Evolutionary conservation across 805 yeast species (phyloP).

Genomic region (Kuraishia floccosa): DNA sequence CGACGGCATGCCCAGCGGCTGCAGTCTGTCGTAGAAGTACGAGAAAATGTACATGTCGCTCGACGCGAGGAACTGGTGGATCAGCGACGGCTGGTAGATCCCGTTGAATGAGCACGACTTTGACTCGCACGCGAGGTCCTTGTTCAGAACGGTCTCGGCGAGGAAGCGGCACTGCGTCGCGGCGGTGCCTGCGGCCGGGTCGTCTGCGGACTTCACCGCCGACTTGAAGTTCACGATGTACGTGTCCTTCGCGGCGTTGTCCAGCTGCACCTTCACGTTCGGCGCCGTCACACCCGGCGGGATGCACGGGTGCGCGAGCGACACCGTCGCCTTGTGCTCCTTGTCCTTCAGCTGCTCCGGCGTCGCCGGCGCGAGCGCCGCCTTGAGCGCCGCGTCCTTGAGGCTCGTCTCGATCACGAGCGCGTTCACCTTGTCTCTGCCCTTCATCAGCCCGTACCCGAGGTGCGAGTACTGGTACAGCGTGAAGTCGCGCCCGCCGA

Average conservation of each 20-base stretch:
- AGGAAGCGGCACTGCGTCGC: conserved; percentile 80
- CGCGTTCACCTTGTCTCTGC: conserved; percentile 71
- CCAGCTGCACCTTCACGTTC: conserved; percentile 48
- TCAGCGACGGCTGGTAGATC: conserved; percentile 89
- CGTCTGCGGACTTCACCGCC: conserved; percentile 14
- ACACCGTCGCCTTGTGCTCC: conserved; percentile 27
- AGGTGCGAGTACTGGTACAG: conserved; percentile 92
- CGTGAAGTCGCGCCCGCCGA: conserved; percentile 72
- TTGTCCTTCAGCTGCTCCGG: conserved; percentile 24
- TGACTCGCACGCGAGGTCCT: conserved; percentile 62
- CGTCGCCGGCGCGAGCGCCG: conserved; percentile 15
- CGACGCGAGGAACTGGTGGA: conserved; percentile 56
- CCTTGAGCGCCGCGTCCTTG: conserved; percentile 16
- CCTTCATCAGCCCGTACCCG: conserved; percentile 94
- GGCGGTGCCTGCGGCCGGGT: conserved; percentile 25
- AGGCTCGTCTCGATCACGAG: conserved; percentile 45
- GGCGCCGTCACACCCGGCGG: conserved; percentile 65
- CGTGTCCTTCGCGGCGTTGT: conserved; percentile 16
- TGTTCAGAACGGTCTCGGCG: conserved; percentile 75
- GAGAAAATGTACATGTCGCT: conserved; percentile 87
- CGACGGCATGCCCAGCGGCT: conserved; percentile 89
- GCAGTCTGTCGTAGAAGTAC: conserved; percentile 89
- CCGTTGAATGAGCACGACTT: conserved; percentile 96
- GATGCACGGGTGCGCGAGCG: conserved; percentile 72
- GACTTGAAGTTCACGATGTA: conserved; percentile 22